Conservation (phyloP, 1,284 basidiomycete genomes). For the Tilletia indica region DNA sequence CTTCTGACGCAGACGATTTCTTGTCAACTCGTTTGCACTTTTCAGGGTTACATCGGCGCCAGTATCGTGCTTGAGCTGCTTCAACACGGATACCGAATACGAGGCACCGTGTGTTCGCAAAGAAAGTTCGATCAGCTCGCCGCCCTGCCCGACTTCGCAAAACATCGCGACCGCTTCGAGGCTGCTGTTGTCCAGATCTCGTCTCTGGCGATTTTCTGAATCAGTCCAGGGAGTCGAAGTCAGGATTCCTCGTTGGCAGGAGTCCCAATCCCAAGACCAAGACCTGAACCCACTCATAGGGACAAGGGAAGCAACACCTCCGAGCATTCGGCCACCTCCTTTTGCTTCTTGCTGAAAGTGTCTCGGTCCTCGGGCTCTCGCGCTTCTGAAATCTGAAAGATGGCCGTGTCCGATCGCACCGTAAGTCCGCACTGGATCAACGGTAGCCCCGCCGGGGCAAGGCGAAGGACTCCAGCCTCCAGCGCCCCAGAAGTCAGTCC, state of each 20-base stretch:
- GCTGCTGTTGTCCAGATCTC: constrained; percentile 64
- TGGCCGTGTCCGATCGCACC: no score
- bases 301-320: constrained; percentile 61
- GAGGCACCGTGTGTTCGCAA: constrained; percentile 64
- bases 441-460: no score
- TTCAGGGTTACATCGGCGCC: constrained; percentile 57
- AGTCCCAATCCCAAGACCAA: background rate
- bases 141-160: constrained; percentile 59
- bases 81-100: constrained; percentile 58
- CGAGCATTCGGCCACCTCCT: no score
- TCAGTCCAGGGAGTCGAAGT: constrained; percentile 68
- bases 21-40: background rate
- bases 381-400: no score
- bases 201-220: constrained; percentile 67
- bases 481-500: no score
- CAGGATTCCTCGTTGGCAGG: constrained; percentile 37
- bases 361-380: no score
- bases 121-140: constrained; percentile 62
- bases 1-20: no score
- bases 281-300: no score
- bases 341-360: no score
- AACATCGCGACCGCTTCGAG: constrained; percentile 61
- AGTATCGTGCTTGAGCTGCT: constrained; percentile 59
- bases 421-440: no score
- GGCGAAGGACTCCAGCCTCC: no score